Base-by-base conservation (phyloP, 768 basidiomycete species). In the Boletus sp. region DNA sequence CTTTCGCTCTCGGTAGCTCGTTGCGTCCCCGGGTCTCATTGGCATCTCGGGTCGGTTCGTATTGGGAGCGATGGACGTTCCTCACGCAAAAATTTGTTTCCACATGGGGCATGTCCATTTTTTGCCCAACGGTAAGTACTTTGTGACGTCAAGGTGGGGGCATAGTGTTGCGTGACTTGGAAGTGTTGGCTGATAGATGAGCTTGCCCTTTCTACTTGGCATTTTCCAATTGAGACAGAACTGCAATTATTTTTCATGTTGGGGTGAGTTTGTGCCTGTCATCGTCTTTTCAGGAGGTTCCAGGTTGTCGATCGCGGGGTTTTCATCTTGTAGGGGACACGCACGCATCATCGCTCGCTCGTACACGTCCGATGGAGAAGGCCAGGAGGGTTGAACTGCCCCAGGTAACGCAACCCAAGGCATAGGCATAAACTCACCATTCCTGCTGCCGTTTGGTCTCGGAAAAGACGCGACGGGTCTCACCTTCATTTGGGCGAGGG, bases 41-140 rank as follows among this genome's bases (percentile, higher is more conserved):
- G 80, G 79, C 29, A 82, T 82, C 48, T 82, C 80, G 0, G 66
- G 73, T 12, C 83, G 80, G 80, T 82, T 83, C 64, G 70, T 75
- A 7, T 73, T 78, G 9, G 9, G 81, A 82, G 51, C 77, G 81
- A 14, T 78, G 75, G 75, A 67, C 74, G 29, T 83, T 75, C 62
- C 67, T 68, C 14, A 71, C 63, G 14, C 76, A 80, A 58, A 75
- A 72, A 29, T 80, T 56, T 79, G 9, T 66, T 63, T 24, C 72
- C 75, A 3, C 81, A 83, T 50, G 66, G 67, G 20, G 82, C 81
- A 83, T 50, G 56, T 83, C 35, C 77, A 83, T 58, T 83, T 83
- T 68, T 83, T 81, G n/a, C 82, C 81, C 5, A 77, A 79, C 51
- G 82, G 81, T 17, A 76, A 73, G 61, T 80, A 76, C 54, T 62